phyloP scores from a whole-genome alignment of 106 monocot genomes.

The Allium sativum region DNA sequence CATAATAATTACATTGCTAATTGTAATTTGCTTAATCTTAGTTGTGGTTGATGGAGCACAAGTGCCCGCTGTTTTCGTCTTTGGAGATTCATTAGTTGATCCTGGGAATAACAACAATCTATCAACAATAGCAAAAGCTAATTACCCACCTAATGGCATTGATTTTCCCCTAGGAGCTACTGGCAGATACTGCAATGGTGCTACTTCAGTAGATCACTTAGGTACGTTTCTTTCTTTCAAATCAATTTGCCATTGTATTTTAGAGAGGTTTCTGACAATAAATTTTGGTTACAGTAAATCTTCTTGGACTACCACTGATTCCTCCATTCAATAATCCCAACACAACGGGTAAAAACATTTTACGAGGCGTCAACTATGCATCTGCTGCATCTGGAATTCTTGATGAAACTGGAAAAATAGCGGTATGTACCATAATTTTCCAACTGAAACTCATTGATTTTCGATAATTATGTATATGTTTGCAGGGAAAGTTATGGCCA shows the following conservation, averaged over 20 bases:
- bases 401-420: slow-evolving; percentile 38
- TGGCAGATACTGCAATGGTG: slow-evolving; percentile 37
- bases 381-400: slow-evolving; percentile 63
- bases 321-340: slow-evolving; percentile 48
- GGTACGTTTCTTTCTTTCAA: slow-evolving; percentile 8
- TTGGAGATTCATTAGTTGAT: slow-evolving; percentile 39
- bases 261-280: not conserved
- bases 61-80: slow-evolving; percentile 34
- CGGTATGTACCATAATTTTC: too few species aligned
- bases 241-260: not conserved
- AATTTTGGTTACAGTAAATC: slow-evolving; percentile 15
- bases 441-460: too few species aligned
- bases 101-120: slow-evolving; percentile 44
- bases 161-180: slow-evolving; percentile 33
- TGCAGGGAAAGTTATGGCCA: slow-evolving; percentile 30
- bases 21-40: not conserved
- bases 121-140: slow-evolving; percentile 23
- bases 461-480: too few species aligned
- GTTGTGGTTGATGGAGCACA: slow-evolving; percentile 7
- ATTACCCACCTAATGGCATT: slow-evolving; percentile 30
- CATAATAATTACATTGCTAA: too few species aligned
- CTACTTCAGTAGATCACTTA: slow-evolving; percentile 27
- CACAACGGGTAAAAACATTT: slow-evolving; percentile 12
- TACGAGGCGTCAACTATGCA: slow-evolving; percentile 51
- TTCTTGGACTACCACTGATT: slow-evolving; percentile 40